Evolutionary conservation across 768 basidiomycete genomes (phyloP), one percentile per base, ranked within the genome.

Genomic region (Mycena capillaripes): DNA sequence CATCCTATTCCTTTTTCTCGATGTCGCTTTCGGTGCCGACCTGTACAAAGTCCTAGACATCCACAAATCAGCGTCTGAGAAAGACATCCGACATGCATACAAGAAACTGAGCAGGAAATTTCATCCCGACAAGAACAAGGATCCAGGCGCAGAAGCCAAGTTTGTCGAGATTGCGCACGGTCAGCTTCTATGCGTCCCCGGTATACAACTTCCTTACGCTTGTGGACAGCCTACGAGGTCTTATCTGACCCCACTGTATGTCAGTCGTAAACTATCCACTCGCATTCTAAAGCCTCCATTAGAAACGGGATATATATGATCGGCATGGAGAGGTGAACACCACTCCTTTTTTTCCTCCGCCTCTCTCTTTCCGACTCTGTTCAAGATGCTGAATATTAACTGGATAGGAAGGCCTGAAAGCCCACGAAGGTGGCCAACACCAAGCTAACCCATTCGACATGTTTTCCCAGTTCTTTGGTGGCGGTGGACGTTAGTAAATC

Each of bases 111-210:
- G 95, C 81, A 91, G 91, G 77, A 95, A 92, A 83, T 96, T 89
- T 66, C 97, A 99, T 78, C 97, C 97, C 0, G 97, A 99, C 86
- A 98, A 97, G 86, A 98, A 97, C 82, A 93, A 92, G 77, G 94
- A 94, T 19, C 88, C 91, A 65, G 91, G 85, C 3, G 94, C 96
- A 16, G 93, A 96, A 78, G 89, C 89, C 66, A 93, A 88, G 79
- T 99, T 99, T 80, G 95, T 98, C 25, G 92, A 97, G 73, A 93
- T 98, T 78, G 93, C 96, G 23, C 91, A 93, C 77, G 96, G 97
- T 97, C 77, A 72, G 89, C 80, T 23, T 9, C 4, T 1, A 40
- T 27, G 12, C 36, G 9, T 6, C 34, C 4, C 46, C 27, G 55
- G 40, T 53, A 8, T 48, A 34, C 42, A 46, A 7, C 53, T 21